Conservation (phyloP, 768 basidiomycete genomes). For the Mycena indigotica region DNA sequence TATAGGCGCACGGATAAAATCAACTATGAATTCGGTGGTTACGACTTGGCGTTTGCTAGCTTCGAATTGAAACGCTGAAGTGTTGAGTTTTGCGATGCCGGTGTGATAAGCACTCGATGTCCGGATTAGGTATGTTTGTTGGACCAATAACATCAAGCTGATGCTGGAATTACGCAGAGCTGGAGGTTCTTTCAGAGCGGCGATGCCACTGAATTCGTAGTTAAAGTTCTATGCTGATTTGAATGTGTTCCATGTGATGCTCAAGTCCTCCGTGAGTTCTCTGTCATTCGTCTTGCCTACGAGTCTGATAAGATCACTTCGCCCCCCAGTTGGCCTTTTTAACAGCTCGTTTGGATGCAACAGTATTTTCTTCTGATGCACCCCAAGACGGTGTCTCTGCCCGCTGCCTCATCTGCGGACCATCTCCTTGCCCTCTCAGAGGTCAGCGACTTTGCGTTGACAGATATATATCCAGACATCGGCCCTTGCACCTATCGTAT, state of each 20-base stretch:
- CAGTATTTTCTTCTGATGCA: constrained; percentile 18
- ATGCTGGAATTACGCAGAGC: not conserved
- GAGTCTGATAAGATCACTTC: constrained; percentile 23
- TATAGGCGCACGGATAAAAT: constrained; percentile 95
- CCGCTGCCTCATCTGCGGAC: constrained; percentile 48
- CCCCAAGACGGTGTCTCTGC: constrained; percentile 43
- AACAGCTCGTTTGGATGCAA: constrained; percentile 9
- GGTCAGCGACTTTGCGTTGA: constrained; percentile 53
- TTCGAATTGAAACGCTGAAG: constrained; percentile 57
- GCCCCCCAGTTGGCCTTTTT: constrained; percentile 7
- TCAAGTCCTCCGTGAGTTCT: constrained; percentile 20
- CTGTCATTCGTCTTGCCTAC: constrained; percentile 22
- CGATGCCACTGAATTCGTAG: constrained; percentile 5
- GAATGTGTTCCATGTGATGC: constrained; percentile 20
- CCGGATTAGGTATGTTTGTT: not conserved
- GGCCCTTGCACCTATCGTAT: constrained; percentile 58
- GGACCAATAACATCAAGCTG: not conserved
- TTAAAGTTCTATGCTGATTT: constrained; percentile 16
- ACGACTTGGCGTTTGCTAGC: constrained; percentile 87
- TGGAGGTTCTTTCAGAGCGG: no score
- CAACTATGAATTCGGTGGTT: constrained; percentile 95
- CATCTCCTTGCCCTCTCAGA: constrained; percentile 53
- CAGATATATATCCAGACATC: constrained; percentile 53
- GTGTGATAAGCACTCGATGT: not conserved
- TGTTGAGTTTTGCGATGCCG: not conserved